Percentiles rank a stretch among this genome's conserved stretches.
Conservation (phyloP, 441 rosid genomes). For the Theobroma grandiflorum region DNA sequence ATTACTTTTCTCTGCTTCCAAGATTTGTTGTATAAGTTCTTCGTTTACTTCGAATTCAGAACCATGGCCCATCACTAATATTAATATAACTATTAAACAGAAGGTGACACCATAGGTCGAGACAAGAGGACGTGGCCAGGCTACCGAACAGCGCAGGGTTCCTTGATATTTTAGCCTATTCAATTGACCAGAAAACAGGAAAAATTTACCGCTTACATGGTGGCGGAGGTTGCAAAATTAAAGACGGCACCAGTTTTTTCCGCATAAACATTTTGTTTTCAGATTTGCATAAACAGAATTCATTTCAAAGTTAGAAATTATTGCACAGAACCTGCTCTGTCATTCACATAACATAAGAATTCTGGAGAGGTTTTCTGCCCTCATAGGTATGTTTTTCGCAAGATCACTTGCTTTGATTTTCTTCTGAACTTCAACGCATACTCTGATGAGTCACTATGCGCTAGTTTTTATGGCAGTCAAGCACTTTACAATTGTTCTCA, state of each 20-base stretch:
- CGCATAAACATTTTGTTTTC: neutral
- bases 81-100: too few relatives aligned
- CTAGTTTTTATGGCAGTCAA: neutral
- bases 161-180: too few relatives aligned
- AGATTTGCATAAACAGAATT: neutral
- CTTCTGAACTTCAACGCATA: neutral
- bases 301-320: neutral
- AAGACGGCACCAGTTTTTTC: constrained; percentile 12
- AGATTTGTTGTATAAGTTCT: too few relatives aligned
- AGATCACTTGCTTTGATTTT: neutral
- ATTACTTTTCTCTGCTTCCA: too few relatives aligned
- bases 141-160: too few relatives aligned
- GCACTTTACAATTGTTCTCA: neutral
- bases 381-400: neutral
- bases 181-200: neutral
- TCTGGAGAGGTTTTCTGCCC: constrained; percentile 1
- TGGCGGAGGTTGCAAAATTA: neutral
- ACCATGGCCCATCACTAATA: too few relatives aligned
- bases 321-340: neutral
- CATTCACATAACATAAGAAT: neutral
- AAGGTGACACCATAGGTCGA: too few relatives aligned
- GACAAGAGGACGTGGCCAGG: too few relatives aligned
- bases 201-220: neutral
- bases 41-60: too few relatives aligned
- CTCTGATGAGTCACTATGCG: neutral